These are phyloP conservation scores for Clarireedia hainanense DNA, from an alignment of 2,329 filamentous ascomycete species.

Conservation along the genomic window DNA sequence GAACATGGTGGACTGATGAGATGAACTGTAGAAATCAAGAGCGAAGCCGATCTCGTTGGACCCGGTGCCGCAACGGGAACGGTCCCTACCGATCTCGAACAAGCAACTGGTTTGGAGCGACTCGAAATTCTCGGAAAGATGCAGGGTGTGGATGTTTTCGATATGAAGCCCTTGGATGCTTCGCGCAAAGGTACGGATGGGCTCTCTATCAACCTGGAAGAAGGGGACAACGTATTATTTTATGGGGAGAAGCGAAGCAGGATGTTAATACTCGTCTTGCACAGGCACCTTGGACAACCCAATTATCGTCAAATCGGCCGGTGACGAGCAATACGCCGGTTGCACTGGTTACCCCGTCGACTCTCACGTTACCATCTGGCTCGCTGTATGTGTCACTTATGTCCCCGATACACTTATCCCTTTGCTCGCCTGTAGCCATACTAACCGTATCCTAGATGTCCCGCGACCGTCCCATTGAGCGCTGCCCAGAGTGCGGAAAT, in stretches of 20 bases:
- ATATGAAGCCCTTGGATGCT: conserved; percentile 93
- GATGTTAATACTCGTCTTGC: not conserved
- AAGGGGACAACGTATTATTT: too few relatives aligned
- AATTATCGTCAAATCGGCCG: conserved; percentile 82
- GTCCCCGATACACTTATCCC: not conserved
- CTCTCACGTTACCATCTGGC: conserved; percentile 85
- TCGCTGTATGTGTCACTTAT: conserved; percentile 53
- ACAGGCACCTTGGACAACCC: conserved; percentile 82
- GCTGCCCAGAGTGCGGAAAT: conserved; percentile 93
- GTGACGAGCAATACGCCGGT: conserved; percentile 92
- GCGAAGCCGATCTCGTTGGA: conserved; percentile 71
- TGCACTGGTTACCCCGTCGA: conserved; percentile 93
- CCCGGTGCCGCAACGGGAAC: conserved; percentile 76
- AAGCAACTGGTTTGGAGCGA: conserved; percentile 95
- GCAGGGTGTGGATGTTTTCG: conserved; percentile 95
- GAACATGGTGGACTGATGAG: conserved; percentile 12
- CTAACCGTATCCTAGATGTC: conserved; percentile 50
- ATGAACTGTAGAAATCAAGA: conserved; percentile 67
- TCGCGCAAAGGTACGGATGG: conserved; percentile 66
- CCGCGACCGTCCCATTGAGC: conserved; percentile 83
- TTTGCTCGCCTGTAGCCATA: not conserved
- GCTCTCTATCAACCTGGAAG: not conserved
- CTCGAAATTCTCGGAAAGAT: conserved; percentile 99
- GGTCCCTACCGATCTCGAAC: conserved; percentile 89
- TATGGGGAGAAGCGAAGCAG: too few relatives aligned